A percentile compares a stretch with the other conserved stretches of the same genome.
These are phyloP conservation scores for Gigaspora rosea DNA, from an alignment of 192 early-diverging fungal species.

Conservation along the genomic window DNA sequence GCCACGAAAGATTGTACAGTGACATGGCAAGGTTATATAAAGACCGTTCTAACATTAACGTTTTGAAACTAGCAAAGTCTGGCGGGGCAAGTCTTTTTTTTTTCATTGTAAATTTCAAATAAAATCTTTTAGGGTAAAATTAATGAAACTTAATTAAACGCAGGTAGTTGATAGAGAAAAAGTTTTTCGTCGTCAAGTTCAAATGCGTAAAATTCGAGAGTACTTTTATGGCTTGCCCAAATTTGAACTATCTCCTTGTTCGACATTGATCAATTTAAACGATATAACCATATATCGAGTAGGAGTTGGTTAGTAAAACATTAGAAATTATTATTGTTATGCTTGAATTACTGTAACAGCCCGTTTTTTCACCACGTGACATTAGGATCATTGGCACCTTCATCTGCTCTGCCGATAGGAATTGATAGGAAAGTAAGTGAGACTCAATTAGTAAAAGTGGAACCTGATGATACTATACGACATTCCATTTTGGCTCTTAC, in stretches of 20 bases:
- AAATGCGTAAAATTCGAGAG: conserved; percentile 76
- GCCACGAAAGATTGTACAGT: conserved; percentile 92
- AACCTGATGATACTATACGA: conserved; percentile 74
- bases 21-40: conserved; percentile 66
- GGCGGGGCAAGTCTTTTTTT: conserved; percentile 71
- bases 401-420: conserved; percentile 90
- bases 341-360: neutral
- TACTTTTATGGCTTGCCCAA: conserved; percentile 93
- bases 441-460: conserved; percentile 79
- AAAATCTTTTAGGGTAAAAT: neutral
- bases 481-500: conserved; percentile 89
- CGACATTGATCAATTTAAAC: conserved; percentile 73
- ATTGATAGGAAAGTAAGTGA: conserved; percentile 76
- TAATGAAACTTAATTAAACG: conserved; percentile 7
- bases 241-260: conserved; percentile 80
- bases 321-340: neutral
- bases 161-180: conserved; percentile 88
- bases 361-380: neutral
- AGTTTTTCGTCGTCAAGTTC: conserved; percentile 63
- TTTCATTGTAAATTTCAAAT: neutral
- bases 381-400: conserved; percentile 74
- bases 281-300: conserved; percentile 80
- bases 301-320: conserved; percentile 58
- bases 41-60: conserved; percentile 50
- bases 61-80: conserved; percentile 89